Evolutionary conservation across 805 yeast genomes (phyloP), one percentile per base, ranked within the genome.

Genomic region (Maudiozyma turicensis): DNA sequence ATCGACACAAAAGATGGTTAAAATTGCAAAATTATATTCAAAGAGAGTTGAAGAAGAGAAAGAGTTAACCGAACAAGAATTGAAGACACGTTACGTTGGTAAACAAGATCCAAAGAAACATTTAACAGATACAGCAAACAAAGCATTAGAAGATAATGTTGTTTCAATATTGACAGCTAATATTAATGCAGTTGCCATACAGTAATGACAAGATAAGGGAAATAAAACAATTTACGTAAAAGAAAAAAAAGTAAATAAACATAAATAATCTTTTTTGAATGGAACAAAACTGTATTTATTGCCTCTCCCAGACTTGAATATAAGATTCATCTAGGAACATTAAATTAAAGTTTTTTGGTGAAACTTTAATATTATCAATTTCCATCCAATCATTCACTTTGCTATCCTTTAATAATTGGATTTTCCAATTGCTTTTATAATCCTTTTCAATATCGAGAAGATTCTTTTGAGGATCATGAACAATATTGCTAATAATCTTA

Each of bases 101-200:
- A 90, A 88, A 66, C 97, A 91, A 70, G 99, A 93, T 68, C 99
- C 99, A 40, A 93, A 95, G 80, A 93, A 91, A 72, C 99, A 93
- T 72, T 74, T 93, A 59, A 77, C 84, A 44, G 96, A 87, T 54
- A 86, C 95, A 0, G 95, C 96, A 9, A 95, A 87, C 56, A 73
- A 75, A 52, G 74, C 87, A 47, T 79, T 95, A 58, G 99, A 93
- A 68, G 93, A 87, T 47, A 95, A 93, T 64, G 82, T 93, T 45
- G 88, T 87, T 10, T 81, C 95, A 34, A 77, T 91, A 54, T 73
- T 90, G 62, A 86, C 96, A 13, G 86, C 96, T 45, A 86, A 85
- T 67, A 90, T 93, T 40, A 90, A 93, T 67, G 80, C 91, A 44
- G 82, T 87, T 50, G 95, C 96, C 30, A 88, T 93, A 57, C 84